phyloP scores from a whole-genome alignment of 192 early-diverging fungal species.

The Pilobolus umbonatus region DNA sequence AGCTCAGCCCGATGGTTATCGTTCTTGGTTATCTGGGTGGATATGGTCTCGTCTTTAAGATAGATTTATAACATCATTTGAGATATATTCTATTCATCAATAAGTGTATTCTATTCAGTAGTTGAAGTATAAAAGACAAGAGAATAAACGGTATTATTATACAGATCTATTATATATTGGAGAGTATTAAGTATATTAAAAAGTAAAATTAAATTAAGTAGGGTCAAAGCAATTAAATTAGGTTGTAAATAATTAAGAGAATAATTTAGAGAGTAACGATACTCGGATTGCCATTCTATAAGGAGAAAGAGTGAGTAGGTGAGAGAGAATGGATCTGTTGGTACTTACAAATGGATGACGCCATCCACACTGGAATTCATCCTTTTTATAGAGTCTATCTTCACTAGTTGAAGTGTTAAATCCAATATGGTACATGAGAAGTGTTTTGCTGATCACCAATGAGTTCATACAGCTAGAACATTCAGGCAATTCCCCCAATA shows the following conservation, averaged over 20 bases:
- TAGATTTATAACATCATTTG: background rate
- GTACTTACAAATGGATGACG: conserved; percentile 51
- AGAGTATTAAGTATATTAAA: too few relatives aligned
- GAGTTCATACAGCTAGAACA: conserved; percentile 38
- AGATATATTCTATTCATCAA: too few relatives aligned
- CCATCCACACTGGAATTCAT: conserved; percentile 56
- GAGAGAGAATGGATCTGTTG: background rate
- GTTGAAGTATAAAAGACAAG: too few relatives aligned
- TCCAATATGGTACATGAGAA: conserved; percentile 51
- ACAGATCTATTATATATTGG: too few relatives aligned
- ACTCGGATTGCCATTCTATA: conserved; percentile 35
- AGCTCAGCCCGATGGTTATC: background rate
- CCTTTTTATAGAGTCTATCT: conserved; percentile 40
- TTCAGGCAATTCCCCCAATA: conserved; percentile 40
- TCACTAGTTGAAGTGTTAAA: conserved; percentile 50
- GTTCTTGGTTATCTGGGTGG: conserved; percentile 19
- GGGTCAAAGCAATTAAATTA: conserved; percentile 2
- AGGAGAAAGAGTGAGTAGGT: background rate
- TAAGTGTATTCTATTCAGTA: too few relatives aligned
- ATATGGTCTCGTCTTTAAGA: conserved; percentile 15
- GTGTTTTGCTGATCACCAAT: conserved; percentile 42
- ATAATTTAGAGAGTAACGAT: conserved; percentile 26
- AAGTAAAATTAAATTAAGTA: too few relatives aligned
- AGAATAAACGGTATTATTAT: too few relatives aligned
- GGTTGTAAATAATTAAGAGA: conserved; percentile 1